Evolutionary conservation across 1,284 basidiomycete species (phyloP).

Genomic region (Neonothopanus nambi): DNA sequence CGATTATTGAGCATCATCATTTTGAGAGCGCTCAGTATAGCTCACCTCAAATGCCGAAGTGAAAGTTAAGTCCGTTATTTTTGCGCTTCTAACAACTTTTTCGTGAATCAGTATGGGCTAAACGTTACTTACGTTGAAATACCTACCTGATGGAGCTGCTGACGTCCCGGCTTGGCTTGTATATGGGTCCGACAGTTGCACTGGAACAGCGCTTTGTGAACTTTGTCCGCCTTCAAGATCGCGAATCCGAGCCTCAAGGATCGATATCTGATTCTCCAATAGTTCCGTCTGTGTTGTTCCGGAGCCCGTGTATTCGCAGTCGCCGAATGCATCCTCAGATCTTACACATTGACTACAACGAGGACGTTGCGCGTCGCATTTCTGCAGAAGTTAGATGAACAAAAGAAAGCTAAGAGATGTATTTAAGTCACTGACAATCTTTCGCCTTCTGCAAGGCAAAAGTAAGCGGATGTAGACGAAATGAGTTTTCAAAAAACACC

Average conservation of each 20-base stretch:
- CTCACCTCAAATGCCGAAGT: not conserved
- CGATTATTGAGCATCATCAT: not conserved
- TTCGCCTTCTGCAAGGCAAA: no score
- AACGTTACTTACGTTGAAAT: not conserved
- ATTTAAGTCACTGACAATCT: no score
- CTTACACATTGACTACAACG: slow-evolving; percentile 2
- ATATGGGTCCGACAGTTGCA: no score
- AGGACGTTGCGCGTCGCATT: slow-evolving; percentile 8
- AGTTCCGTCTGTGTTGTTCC: not conserved
- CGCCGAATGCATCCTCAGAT: not conserved
- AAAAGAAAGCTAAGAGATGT: no score
- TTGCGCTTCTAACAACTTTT: not conserved
- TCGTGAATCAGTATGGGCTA: not conserved
- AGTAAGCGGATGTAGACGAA: no score
- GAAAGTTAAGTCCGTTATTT: not conserved
- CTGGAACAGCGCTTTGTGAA: not conserved
- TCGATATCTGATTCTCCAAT: slow-evolving; percentile 6
- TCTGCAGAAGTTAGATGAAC: not conserved
- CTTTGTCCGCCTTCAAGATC: not conserved
- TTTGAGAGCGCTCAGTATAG: no score
- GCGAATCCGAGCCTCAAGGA: slow-evolving; percentile 5
- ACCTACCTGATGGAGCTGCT: not conserved
- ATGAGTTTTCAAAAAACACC: no score
- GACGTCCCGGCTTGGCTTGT: not conserved
- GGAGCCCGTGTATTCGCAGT: slow-evolving; percentile 5